Evolutionary conservation across 2,329 filamentous ascomycete genomes (phyloP).

Genomic region (Venturia effusa): DNA sequence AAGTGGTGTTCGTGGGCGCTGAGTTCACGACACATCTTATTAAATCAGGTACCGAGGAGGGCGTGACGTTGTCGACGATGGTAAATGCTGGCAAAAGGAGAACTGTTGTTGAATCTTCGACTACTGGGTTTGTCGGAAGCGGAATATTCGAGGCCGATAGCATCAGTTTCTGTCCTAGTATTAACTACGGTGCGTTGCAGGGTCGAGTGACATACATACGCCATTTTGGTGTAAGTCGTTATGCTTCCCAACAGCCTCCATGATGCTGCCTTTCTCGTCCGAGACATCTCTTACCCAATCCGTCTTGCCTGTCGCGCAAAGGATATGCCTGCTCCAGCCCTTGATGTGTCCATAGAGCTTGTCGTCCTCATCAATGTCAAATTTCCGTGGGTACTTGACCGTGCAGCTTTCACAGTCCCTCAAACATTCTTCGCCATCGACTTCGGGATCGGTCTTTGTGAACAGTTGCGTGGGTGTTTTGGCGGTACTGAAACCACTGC

Average conservation of each 20-base stretch:
- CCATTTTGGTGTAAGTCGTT: constrained; percentile 54
- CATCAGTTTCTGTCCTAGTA: constrained; percentile 57
- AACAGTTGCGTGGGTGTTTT: constrained; percentile 44
- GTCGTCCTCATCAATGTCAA: constrained; percentile 63
- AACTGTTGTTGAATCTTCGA: constrained; percentile 60
- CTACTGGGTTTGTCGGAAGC: constrained; percentile 55
- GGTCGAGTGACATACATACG: constrained; percentile 35
- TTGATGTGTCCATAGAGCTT: constrained; percentile 75
- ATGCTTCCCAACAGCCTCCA: constrained; percentile 41
- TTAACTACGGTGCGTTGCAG: neutral
- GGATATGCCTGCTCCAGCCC: constrained; percentile 77
- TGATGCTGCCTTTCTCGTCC: constrained; percentile 62
- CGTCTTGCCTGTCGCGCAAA: constrained; percentile 90
- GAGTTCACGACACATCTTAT: constrained; percentile 59
- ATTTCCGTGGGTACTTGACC: constrained; percentile 65
- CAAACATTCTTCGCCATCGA: constrained; percentile 81
- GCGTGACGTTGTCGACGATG: constrained; percentile 73
- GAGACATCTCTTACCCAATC: constrained; percentile 57
- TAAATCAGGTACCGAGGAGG: constrained; percentile 59
- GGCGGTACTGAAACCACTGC: neutral
- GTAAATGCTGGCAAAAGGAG: constrained; percentile 79
- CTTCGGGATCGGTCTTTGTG: constrained; percentile 56
- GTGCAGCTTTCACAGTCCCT: constrained; percentile 79
- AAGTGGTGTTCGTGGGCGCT: constrained; percentile 62
- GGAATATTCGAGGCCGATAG: constrained; percentile 88